Conservation (phyloP, 2,329 filamentous ascomycete species). For the Hymenoscyphus occultus region DNA sequence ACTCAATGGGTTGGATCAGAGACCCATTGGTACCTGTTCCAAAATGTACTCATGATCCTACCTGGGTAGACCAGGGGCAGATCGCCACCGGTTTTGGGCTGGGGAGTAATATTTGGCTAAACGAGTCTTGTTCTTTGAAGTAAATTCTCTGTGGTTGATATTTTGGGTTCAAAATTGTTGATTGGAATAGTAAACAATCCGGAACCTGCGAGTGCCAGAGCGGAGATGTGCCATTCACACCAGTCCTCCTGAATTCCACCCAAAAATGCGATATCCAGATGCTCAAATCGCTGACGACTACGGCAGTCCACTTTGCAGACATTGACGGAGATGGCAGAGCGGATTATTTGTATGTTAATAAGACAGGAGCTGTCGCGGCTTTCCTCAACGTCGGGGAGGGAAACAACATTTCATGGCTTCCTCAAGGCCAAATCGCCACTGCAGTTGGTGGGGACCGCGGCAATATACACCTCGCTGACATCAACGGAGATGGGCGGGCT, state of each 20-base stretch:
- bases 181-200: not conserved
- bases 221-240: not conserved
- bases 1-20: conserved; percentile 12
- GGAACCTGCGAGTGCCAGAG: not conserved
- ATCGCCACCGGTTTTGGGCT: conserved; percentile 15
- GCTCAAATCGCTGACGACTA: not conserved
- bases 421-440: conserved; percentile 8
- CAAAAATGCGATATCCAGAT: conserved; percentile 3
- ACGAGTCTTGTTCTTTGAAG: conserved; percentile 4
- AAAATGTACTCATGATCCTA: not conserved
- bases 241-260: not conserved
- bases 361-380: conserved; percentile 13
- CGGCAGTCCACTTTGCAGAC: conserved; percentile 16
- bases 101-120: conserved; percentile 5
- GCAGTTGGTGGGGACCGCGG: not conserved
- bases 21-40: not conserved
- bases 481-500: conserved; percentile 15
- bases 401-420: not conserved
- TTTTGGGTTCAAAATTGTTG: not conserved
- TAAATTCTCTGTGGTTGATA: not conserved
- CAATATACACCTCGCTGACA: conserved; percentile 14
- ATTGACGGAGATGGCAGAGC: conserved; percentile 16
- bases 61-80: conserved; percentile 10
- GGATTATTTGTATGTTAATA: conserved; percentile 14
- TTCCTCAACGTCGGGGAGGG: conserved; percentile 5